A percentile compares a stretch with the other conserved stretches of the same genome.
These are phyloP conservation scores for Aspergillus conjunctus DNA, from an alignment of 495 filamentous ascomycete species.

Conservation along the genomic window DNA sequence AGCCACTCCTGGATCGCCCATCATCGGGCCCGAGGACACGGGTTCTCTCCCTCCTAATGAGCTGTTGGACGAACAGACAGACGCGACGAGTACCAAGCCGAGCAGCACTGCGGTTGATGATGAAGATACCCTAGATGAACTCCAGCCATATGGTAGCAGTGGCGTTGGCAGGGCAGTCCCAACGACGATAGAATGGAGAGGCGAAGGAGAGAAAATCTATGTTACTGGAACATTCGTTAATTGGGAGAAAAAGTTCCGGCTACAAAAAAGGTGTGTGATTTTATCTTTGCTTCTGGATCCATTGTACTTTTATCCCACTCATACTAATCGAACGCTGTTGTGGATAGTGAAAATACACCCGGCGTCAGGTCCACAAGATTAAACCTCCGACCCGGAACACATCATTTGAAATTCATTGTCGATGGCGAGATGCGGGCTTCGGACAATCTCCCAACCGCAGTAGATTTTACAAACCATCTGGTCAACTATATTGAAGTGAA, in stretches of 20 bases:
- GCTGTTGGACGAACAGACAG: conserved; percentile 47
- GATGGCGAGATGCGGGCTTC: conserved; percentile 90
- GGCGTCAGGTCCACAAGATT: conserved; percentile 71
- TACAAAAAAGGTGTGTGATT: conserved; percentile 71
- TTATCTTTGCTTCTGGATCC: neutral
- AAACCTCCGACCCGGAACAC: conserved; percentile 85
- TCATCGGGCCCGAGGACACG: conserved; percentile 61
- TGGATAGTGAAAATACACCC: conserved; percentile 39
- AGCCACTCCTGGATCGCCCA: conserved; percentile 83
- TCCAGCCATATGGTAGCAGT: conserved; percentile 60
- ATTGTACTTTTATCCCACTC: neutral
- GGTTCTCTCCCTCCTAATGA: conserved; percentile 53
- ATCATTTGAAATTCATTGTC: conserved; percentile 95
- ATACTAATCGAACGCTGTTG: conserved; percentile 11
- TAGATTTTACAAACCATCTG: conserved; percentile 93
- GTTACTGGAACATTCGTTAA: conserved; percentile 95
- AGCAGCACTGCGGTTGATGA: conserved; percentile 76
- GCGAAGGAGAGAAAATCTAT: conserved; percentile 82
- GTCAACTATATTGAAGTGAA: conserved; percentile 97
- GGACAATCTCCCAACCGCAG: conserved; percentile 84
- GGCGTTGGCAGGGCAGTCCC: conserved; percentile 61
- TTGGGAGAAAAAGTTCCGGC: conserved; percentile 88
- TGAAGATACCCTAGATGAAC: conserved; percentile 75
- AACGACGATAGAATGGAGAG: conserved; percentile 79
- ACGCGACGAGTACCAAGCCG: conserved; percentile 59